phyloP scores from a whole-genome alignment of 164 flowering plant genomes.

The Liriodendron chinense region DNA sequence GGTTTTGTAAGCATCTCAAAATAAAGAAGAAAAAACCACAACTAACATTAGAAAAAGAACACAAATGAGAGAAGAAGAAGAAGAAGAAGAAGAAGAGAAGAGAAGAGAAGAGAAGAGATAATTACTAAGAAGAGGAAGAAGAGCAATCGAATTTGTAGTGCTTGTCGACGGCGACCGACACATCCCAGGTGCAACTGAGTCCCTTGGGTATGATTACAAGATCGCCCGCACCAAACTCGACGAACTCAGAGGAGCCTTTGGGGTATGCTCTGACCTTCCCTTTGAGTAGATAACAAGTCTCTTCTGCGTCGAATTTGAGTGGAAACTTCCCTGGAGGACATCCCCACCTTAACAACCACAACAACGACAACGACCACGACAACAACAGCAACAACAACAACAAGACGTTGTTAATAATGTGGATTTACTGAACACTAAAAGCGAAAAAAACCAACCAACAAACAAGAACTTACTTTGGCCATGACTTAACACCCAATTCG shows the following conservation, averaged over 20 bases:
- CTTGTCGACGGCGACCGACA: conserved; percentile 64
- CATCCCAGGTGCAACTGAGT: conserved; percentile 80
- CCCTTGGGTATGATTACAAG: conserved; percentile 41
- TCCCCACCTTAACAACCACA: conserved; percentile 57
- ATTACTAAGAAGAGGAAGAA: conserved; percentile 8
- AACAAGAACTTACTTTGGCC: conserved; percentile 74
- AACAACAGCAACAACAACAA: background rate
- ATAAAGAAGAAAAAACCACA: background rate
- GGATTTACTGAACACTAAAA: background rate
- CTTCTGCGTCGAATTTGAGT: conserved; percentile 77
- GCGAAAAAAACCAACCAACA: conserved; percentile 6
- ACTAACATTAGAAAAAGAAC: background rate
- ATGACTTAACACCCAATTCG: conserved; percentile 70
- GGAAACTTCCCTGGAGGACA: conserved; percentile 83
- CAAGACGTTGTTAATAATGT: background rate
- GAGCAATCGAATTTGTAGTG: conserved; percentile 68
- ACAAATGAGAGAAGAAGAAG: background rate
- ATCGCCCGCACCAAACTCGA: conserved; percentile 87
- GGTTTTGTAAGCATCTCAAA: too few relatives aligned
- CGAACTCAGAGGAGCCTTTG: conserved; percentile 47
- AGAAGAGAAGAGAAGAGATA: background rate
- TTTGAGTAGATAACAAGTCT: conserved; percentile 74
- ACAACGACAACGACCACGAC: background rate
- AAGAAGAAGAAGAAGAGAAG: background rate
- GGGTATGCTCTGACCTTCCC: conserved; percentile 75